Base-by-base conservation (phyloP, 257 asterid genomes). In the Solanum appendiculatum region DNA sequence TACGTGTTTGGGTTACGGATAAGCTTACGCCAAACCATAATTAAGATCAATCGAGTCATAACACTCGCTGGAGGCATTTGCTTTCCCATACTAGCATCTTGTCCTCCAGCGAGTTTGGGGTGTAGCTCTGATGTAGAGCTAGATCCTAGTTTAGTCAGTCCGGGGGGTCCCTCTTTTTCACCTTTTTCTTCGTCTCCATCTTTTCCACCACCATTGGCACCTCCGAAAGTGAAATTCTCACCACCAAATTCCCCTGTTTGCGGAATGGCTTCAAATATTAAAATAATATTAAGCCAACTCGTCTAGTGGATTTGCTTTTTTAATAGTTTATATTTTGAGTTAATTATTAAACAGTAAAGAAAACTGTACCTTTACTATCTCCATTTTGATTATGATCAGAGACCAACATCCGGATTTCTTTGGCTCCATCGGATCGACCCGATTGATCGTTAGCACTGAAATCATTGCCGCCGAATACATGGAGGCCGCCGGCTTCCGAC, bases 21-120 rank as follows among this genome's bases (percentile, higher is more conserved):
- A 86, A 97, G 99, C 86, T 96, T 97, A 31, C 99, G 98, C 99
- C 99, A 97, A 33, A 97, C 99, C 99, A 97, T 97, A 85, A 96
- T 97, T 91, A 97, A 87, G 87, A 97, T 97, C 11, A 97, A 95
- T 39, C 99, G 94, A 1, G 99, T 97, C 98, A 97, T 96, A 12
- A 97, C 99, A n/a, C 99, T 96, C 0, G 99, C 93, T 31, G 99
- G 99, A 7, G 99, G 99, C 99, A 97, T 94, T 3, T 92, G 96
- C 90, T 97, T 96, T 7, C 87, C 93, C 85, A 72, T 85, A 2
- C 92, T 95, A 40, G 87, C 66, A 5, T 93, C 98, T 39, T 86
- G 87, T 15, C 66, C 92, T 11, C 90, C 95, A 86, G 84, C 85
- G 1, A 34, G 51, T 77, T 92, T 95, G 0, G 91, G 92, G 72